Evolutionary conservation across 2,329 filamentous ascomycete species (phyloP).

Genomic region (Lasiodiplodia citricola): DNA sequence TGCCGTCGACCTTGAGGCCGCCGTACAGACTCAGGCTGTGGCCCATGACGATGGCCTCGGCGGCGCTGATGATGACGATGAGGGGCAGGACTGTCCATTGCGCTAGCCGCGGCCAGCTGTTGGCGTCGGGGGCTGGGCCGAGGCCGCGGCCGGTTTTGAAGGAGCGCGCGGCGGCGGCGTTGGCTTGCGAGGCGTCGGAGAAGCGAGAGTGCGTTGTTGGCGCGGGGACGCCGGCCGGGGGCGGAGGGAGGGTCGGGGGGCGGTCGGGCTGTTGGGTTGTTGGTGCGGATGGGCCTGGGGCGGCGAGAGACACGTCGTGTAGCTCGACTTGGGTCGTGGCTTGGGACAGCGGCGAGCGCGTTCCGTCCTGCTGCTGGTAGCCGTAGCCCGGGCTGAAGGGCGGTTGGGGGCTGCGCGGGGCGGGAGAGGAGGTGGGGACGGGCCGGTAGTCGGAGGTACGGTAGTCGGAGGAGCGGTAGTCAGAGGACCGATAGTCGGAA

Average conservation of each 20-base stretch:
- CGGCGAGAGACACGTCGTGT: constrained; percentile 1
- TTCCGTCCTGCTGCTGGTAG: background rate
- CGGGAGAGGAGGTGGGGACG: background rate
- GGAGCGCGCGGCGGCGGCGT: background rate
- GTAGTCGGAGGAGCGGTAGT: too few relatives aligned
- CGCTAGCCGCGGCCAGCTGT: background rate
- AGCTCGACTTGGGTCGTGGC: constrained; percentile 3
- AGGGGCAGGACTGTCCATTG: constrained; percentile 18
- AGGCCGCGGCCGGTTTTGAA: background rate
- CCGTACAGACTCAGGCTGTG: constrained; percentile 24
- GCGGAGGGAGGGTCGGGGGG: background rate
- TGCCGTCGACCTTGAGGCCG: constrained; percentile 10
- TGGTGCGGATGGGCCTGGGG: too few relatives aligned
- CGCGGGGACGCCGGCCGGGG: background rate
- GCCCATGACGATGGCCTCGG: constrained; percentile 18
- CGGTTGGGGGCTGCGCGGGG: background rate
- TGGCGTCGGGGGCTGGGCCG: background rate
- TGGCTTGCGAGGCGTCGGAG: background rate
- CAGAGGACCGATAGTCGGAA: too few relatives aligned
- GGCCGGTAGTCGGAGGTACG: too few relatives aligned
- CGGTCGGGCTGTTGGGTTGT: background rate
- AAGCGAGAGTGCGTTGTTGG: constrained; percentile 14
- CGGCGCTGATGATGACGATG: background rate
- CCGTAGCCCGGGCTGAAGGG: constrained; percentile 1
- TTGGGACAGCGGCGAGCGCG: constrained; percentile 6